Evolutionary conservation across 176 grass and related monocot genomes (phyloP).

Genomic region (Oropetium thomaeum): DNA sequence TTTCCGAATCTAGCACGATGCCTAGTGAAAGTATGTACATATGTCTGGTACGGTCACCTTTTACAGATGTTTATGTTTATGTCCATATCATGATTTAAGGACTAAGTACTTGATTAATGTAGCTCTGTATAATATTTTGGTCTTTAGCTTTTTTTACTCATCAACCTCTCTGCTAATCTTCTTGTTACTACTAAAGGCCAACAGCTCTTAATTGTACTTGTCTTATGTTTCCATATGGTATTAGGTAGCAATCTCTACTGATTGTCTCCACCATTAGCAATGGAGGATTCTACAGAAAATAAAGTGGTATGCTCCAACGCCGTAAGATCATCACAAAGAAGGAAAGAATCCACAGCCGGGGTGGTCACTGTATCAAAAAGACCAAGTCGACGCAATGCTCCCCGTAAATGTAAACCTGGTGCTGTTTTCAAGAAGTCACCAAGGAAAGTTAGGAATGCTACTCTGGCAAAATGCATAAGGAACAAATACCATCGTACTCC

Average conservation of each 20-base stretch:
- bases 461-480: conserved; percentile 34
- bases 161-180: neutral
- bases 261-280: conserved; percentile 17
- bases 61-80: neutral
- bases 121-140: neutral
- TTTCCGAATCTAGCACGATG: neutral
- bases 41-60: neutral
- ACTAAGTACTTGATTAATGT: neutral
- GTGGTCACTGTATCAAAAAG: conserved; percentile 35
- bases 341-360: conserved; percentile 28
- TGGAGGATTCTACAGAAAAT: conserved; percentile 56
- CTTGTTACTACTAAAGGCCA: neutral
- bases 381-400: conserved; percentile 33
- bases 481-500: conserved; percentile 43
- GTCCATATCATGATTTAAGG: neutral
- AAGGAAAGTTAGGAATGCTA: conserved; percentile 36
- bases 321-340: conserved; percentile 35
- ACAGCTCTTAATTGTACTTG: neutral
- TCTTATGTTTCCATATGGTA: conserved; percentile 1
- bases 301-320: conserved; percentile 42
- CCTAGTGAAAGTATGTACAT: neutral
- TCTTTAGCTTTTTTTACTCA: conserved; percentile 6
- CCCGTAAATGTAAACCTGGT: conserved; percentile 38
- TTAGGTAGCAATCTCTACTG: conserved; percentile 20
- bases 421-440: conserved; percentile 39